A percentile compares a stretch with the other conserved stretches of the same genome.
These are phyloP conservation scores for Globomyces sp. DNA, from an alignment of 371 early-diverging fungal genomes.

Conservation along the genomic window DNA sequence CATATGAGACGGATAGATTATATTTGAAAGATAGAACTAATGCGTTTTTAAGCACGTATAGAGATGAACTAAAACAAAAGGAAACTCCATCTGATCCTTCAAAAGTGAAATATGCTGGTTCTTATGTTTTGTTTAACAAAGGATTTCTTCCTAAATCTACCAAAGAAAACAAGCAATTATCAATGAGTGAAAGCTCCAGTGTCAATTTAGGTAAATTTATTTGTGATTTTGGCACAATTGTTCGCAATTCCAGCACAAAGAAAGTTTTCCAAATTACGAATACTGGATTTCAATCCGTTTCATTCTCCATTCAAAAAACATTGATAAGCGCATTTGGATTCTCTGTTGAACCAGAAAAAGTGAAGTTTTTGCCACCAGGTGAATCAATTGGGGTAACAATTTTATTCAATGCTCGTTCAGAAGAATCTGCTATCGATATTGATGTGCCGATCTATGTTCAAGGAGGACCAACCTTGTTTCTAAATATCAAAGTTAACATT, in stretches of 20 bases:
- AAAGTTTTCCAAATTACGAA: constrained; percentile 40
- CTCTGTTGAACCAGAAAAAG: constrained; percentile 49
- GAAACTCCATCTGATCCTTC: constrained; percentile 32
- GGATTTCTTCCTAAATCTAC: constrained; percentile 25
- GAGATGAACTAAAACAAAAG: background rate
- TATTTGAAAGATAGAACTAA: constrained; percentile 12
- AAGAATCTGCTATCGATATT: constrained; percentile 5
- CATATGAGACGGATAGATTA: constrained; percentile 1
- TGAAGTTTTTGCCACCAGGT: constrained; percentile 38
- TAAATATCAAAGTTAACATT: constrained; percentile 42
- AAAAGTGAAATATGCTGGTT: constrained; percentile 38
- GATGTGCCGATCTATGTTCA: constrained; percentile 38
- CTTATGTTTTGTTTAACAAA: constrained; percentile 37
- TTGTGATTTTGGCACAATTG: constrained; percentile 53
- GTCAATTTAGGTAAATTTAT: constrained; percentile 33
- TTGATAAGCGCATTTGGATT: constrained; percentile 41
- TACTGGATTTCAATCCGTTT: constrained; percentile 29
- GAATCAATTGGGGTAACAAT: background rate
- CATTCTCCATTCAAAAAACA: constrained; percentile 39
- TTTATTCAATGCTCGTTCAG: background rate
- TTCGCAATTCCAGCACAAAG: constrained; percentile 39
- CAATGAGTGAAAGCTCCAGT: constrained; percentile 34
- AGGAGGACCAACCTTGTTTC: constrained; percentile 45
- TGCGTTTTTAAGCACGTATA: background rate
- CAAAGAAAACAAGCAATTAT: constrained; percentile 20